phyloP scores from a whole-genome alignment of 2,329 filamentous ascomycete species.

The Zymoseptoria passerinii region DNA sequence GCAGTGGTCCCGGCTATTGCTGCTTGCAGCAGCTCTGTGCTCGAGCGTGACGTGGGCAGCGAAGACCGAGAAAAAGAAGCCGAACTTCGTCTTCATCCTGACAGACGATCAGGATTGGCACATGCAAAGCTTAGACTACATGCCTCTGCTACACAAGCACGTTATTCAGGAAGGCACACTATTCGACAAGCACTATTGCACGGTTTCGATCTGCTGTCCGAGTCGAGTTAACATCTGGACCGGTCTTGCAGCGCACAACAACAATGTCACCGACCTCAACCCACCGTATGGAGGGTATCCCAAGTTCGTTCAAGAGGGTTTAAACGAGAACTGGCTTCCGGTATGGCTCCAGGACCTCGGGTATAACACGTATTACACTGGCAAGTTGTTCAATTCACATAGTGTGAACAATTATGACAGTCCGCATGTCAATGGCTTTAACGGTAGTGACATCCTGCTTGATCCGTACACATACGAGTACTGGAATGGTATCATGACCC shows the following conservation, averaged over 20 bases:
- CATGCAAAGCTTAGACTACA: conserved; percentile 52
- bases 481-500: conserved; percentile 42
- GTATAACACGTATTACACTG: conserved; percentile 63
- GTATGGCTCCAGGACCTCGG: conserved; percentile 59
- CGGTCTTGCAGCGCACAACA: conserved; percentile 59
- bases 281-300: conserved; percentile 56
- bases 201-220: conserved; percentile 58
- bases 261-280: conserved; percentile 54
- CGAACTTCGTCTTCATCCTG: conserved; percentile 58
- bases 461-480: conserved; percentile 63
- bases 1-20: too few relatives aligned
- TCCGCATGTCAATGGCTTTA: conserved; percentile 52
- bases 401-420: conserved; percentile 51
- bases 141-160: conserved; percentile 51
- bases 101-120: conserved; percentile 60
- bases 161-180: conserved; percentile 35
- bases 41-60: too few relatives aligned
- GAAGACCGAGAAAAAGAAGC: conserved; percentile 12
- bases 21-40: too few relatives aligned
- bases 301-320: conserved; percentile 56
- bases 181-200: conserved; percentile 57
- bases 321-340: conserved; percentile 60
- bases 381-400: conserved; percentile 61
- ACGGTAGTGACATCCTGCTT: conserved; percentile 39
- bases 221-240: conserved; percentile 58